phyloP scores from a whole-genome alignment of 495 filamentous ascomycete genomes.

The Daldinia grandis region DNA sequence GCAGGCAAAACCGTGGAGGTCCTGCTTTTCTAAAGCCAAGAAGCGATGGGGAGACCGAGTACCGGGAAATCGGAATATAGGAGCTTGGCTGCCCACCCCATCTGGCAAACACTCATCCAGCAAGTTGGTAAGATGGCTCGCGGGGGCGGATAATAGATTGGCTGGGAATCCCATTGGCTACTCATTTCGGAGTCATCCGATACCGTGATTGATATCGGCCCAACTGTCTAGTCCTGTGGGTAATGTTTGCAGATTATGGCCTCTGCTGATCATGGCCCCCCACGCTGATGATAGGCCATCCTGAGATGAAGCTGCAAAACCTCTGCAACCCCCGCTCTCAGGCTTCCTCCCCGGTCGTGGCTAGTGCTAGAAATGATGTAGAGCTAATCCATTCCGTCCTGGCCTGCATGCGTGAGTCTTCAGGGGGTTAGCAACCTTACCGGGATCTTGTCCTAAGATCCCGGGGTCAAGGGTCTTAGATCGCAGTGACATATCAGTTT shows the following conservation, averaged over 20 bases:
- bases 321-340: conserved; percentile 12
- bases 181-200: conserved; percentile 30
- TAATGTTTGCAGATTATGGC: conserved; percentile 17
- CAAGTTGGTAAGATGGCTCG: background rate
- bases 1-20: background rate
- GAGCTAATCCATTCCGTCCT: conserved; percentile 16
- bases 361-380: conserved; percentile 7
- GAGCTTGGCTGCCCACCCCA: conserved; percentile 14
- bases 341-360: background rate
- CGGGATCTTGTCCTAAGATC: conserved; percentile 8
- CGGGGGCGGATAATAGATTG: conserved; percentile 8
- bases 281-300: conserved; percentile 21
- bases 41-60: background rate
- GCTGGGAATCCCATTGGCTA: conserved; percentile 8
- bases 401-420: conserved; percentile 8
- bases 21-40: background rate
- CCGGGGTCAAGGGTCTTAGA: conserved; percentile 34
- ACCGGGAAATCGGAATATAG: conserved; percentile 14
- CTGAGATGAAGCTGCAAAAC: conserved; percentile 15
- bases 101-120: conserved; percentile 20
- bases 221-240: conserved; percentile 14
- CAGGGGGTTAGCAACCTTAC: conserved; percentile 22
- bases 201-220: conserved; percentile 10
- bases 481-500: conserved; percentile 29
- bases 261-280: conserved; percentile 15